Conservation (phyloP, 345 rosid species). For the Eutrema japonicum region DNA sequence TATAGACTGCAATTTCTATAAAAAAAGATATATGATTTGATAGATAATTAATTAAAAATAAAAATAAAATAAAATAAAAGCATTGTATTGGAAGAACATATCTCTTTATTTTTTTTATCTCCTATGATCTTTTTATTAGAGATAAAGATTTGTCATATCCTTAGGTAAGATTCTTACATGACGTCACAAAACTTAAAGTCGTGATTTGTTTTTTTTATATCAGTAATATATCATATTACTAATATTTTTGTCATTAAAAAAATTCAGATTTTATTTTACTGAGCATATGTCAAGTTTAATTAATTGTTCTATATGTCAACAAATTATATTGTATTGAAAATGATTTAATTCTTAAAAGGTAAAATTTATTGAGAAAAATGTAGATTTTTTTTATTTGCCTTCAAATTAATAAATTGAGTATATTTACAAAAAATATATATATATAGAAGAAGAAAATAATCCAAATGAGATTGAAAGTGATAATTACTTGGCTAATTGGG, state of each 20-base stretch:
- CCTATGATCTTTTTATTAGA: no score
- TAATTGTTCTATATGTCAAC: slow-evolving; percentile 20
- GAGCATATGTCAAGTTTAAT: not conserved
- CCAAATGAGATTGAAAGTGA: not conserved
- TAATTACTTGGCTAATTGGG: slow-evolving; percentile 18
- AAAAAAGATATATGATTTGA: no score
- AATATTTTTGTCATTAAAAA: not conserved
- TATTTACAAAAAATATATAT: not conserved
- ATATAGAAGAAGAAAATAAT: not conserved
- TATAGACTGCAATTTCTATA: no score
- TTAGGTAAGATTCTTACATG: no score
- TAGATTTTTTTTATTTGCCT: slow-evolving; percentile 12
- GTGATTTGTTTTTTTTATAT: not conserved
- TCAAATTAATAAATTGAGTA: not conserved
- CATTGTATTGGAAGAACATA: no score
- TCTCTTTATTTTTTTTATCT: no score
- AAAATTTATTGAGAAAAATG: not conserved
- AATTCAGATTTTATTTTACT: not conserved
- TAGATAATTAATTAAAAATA: no score
- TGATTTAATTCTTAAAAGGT: slow-evolving; percentile 13
- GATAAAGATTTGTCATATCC: no score
- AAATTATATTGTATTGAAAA: not conserved
- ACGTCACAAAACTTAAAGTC: no score
- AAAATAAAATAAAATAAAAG: no score
- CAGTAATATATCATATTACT: not conserved